Evolutionary conservation across 2,329 filamentous ascomycete species (phyloP), one percentile per base, ranked within the genome.

Genomic region (Elsinoe fawcettii): DNA sequence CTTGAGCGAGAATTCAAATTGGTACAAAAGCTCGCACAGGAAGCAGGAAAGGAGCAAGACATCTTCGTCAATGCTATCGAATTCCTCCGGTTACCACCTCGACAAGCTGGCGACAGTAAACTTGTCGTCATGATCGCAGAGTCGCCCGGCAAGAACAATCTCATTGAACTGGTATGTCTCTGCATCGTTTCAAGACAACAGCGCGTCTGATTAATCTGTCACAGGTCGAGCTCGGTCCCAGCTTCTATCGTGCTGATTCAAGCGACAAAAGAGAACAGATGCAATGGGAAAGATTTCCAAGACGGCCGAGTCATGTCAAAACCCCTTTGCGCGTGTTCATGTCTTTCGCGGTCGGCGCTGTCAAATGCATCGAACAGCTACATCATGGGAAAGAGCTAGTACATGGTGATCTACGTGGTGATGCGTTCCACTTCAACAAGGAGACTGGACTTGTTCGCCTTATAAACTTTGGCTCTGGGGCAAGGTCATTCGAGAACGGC

Each of bases 1-100:
- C 83, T 96, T 64, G 91, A 97, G 74, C 80, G 91, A 60, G 86
- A 92, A 58, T 96, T 87, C 66, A 88, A 95, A 65, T 87, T 93
- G 63, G 82, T 78, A 59, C 77, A 96, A 51, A 83, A 85, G 37
- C 54, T 63, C 9, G 60, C 58, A 27, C 57, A 65, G 30, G 58
- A 63, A 9, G 64, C 63, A 27, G 77, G 81, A 57, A 83, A 84
- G 12, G 84, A 83, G 23, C 89, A 95, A 67, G 78, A 83, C 57
- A 88, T 95, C 68, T 91, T 93, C 59, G 81, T 89, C 37, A 85
- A 83, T 59, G 90, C 90, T 1, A 75, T 97, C 57, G 89, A 96
- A 62, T 79, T 95, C 41, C 77, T 92, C 57, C 81, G 87, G 25
- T 74, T 96, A 5, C 79, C 84, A 5, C 79, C 82, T 0, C 80